phyloP scores from a whole-genome alignment of 192 early-diverging fungal species.

The Kappamyces sp. region DNA sequence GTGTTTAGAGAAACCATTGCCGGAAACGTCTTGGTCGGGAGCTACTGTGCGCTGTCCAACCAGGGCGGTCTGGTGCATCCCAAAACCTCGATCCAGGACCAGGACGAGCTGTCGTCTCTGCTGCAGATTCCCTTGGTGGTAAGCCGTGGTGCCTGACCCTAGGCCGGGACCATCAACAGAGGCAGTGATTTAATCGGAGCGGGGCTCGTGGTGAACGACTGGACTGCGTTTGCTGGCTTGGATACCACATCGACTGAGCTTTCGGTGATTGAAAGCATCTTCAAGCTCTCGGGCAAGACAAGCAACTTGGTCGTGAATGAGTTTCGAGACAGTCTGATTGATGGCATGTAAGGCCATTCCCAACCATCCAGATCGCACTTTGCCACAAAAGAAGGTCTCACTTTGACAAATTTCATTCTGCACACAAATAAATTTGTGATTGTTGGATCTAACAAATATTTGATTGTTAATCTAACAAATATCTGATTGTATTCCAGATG shows the following conservation, averaged over 20 bases:
- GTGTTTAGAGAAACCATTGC: constrained; percentile 98
- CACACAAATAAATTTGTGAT: too few species aligned
- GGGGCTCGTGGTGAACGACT: constrained; percentile 97
- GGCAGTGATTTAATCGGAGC: constrained; percentile 97
- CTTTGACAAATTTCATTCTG: too few species aligned
- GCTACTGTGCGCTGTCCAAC: constrained; percentile 93
- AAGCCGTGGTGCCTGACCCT: constrained; percentile 6
- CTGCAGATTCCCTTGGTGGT: constrained; percentile 92
- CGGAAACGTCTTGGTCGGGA: constrained; percentile 93
- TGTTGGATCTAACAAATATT: too few species aligned
- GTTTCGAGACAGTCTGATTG: constrained; percentile 90
- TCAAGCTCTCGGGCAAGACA: constrained; percentile 89
- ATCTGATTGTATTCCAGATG: too few species aligned
- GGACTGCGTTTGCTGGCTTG: constrained; percentile 93
- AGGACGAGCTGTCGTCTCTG: constrained; percentile 95
- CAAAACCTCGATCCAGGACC: constrained; percentile 89
- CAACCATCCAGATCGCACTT: too few species aligned
- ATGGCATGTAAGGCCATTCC: constrained; percentile 38
- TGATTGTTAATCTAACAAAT: too few species aligned
- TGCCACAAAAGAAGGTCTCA: too few species aligned
- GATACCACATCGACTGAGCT: constrained; percentile 96
- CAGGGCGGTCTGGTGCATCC: constrained; percentile 96
- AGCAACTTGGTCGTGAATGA: constrained; percentile 87
- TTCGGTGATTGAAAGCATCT: constrained; percentile 94
- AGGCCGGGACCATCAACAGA: constrained; percentile 96